phyloP scores from a whole-genome alignment of 164 flowering plant species.

The Vitis rotundifolia region DNA sequence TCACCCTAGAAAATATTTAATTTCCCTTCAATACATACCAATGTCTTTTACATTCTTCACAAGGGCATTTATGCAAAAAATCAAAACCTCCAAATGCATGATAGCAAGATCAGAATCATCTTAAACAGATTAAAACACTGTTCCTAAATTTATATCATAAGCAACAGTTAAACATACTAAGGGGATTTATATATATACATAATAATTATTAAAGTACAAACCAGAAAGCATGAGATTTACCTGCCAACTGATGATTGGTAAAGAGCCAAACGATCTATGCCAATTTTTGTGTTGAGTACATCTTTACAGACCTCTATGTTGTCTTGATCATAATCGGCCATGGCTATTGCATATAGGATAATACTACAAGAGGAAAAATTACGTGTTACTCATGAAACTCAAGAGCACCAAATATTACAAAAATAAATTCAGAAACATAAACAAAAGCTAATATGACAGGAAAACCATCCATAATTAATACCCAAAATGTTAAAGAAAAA shows the following conservation, averaged over 20 bases:
- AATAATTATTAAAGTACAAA: neutral
- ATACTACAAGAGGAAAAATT: slow-evolving; percentile 42
- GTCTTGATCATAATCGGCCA: slow-evolving; percentile 87
- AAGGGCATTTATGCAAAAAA: too few species aligned
- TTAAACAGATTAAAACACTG: too few species aligned
- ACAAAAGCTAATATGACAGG: too few species aligned
- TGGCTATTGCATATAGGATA: slow-evolving; percentile 77
- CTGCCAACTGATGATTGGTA: slow-evolving; percentile 82
- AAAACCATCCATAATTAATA: too few species aligned
- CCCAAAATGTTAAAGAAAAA: too few species aligned
- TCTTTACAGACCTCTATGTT: slow-evolving; percentile 28
- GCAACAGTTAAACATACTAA: too few species aligned
- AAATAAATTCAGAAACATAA: neutral
- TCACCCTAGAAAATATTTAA: too few species aligned
- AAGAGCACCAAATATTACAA: neutral
- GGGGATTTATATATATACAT: neutral
- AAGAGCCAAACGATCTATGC: slow-evolving; percentile 66
- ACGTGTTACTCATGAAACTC: neutral
- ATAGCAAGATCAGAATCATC: too few species aligned
- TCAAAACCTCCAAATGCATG: too few species aligned
- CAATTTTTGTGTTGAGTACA: slow-evolving; percentile 71
- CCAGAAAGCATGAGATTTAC: slow-evolving; percentile 29
- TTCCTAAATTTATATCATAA: too few species aligned
- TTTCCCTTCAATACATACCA: too few species aligned
- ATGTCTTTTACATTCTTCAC: too few species aligned